Evolutionary conservation across 306 rosid genomes (phyloP), one percentile per base, ranked within the genome.

Genomic region (Oxytropis ochrocephala): DNA sequence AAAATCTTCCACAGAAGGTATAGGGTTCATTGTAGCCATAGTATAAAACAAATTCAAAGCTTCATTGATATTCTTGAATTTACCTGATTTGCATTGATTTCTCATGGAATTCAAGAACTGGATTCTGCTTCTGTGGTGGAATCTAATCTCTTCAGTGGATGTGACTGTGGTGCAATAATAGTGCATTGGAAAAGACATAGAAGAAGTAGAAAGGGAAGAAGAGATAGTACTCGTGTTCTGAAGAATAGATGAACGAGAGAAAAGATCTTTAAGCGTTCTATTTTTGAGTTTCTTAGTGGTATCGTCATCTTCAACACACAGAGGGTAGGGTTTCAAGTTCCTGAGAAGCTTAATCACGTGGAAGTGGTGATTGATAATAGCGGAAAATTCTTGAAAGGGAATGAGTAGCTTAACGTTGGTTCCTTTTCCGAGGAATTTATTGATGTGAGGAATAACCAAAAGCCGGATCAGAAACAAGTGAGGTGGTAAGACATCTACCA

Each of bases 1-100:
- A 33, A 77, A 84, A 49, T 75, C 70, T 29, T 36, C 0, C 43
- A 80, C 75, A 12, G 74, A 74, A 12, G 85, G 88, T 55, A 83
- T 35, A 57, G 81, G 83, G 18, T 46, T 69, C 70, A 70, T 53
- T 46, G 0, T 52, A 67, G 81, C 54, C 83, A 80, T 65, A 1
- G 3, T 3, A 42, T 66, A 57, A 44, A 76, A 81, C 30, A 76
- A 42, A 17, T 76, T 21, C 55, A 81, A 19, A 47, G 81, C 81
- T 46, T 64, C 1, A 72, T 54, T 39, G 29, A 72, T 1, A 5
- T 61, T 76, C 0, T 42, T 61, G 1, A 81, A 10, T 47, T 72
- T 17, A 67, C 79, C 65, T n/a, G 67, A 36, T 14, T 46, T 46
- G 13, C 81, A 81, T 0, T 29, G 73, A 65, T 18, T 41, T 60